A percentile compares a stretch with the other conserved stretches of the same genome.
phyloP scores from a whole-genome alignment of 352 stramenopile species.

The Pythium aquatile region DNA sequence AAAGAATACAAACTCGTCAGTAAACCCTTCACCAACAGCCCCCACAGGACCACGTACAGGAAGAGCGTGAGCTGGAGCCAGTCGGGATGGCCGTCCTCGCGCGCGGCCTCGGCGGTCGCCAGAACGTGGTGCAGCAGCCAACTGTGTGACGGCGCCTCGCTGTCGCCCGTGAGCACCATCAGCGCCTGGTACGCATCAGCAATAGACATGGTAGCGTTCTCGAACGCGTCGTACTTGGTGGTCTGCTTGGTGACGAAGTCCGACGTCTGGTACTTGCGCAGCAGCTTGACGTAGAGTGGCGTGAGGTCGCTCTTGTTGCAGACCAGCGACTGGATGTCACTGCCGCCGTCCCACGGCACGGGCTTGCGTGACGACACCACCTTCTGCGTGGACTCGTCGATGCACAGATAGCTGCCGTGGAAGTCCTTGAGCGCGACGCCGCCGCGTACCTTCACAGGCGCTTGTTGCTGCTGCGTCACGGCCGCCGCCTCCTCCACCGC shows the following conservation, averaged over 20 bases:
- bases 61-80: conserved; percentile 81
- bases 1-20: neutral
- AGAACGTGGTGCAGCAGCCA: conserved; percentile 79
- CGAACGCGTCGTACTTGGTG: conserved; percentile 44
- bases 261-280: conserved; percentile 72
- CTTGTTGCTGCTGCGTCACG: neutral
- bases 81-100: conserved; percentile 70
- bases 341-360: conserved; percentile 64
- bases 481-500: conserved; percentile 1
- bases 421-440: conserved; percentile 73
- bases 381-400: conserved; percentile 45
- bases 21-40: neutral
- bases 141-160: conserved; percentile 32
- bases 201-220: conserved; percentile 56
- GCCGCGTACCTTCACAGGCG: neutral
- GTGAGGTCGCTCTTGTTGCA: conserved; percentile 59
- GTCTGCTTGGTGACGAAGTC: conserved; percentile 50
- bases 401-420: conserved; percentile 75
- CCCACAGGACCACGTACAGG: conserved; percentile 36
- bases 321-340: conserved; percentile 66
- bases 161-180: conserved; percentile 62
- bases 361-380: conserved; percentile 47
- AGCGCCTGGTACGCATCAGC: conserved; percentile 57
- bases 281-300: conserved; percentile 62
- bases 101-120: conserved; percentile 50